Conservation (phyloP, 1,139 yeast species). For the Eremothecium cymbalariae region DNA sequence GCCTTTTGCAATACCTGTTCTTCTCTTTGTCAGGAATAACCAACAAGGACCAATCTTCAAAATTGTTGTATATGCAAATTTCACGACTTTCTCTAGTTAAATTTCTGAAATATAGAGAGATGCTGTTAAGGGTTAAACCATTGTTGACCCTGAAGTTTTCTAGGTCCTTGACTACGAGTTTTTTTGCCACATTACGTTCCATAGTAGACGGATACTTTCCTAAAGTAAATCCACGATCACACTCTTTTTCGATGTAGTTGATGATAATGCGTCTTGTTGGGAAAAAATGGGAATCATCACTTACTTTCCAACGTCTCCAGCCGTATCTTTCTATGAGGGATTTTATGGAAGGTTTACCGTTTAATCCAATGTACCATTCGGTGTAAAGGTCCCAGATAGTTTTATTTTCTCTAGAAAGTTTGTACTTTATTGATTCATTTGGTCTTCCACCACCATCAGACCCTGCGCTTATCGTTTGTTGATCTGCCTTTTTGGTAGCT, state of each 20-base stretch:
- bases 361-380: conserved; percentile 33
- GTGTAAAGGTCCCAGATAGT: conserved; percentile 33
- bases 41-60: conserved; percentile 27
- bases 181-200: conserved; percentile 27
- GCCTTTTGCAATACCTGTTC: conserved; percentile 27
- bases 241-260: conserved; percentile 31
- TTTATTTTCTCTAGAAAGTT: conserved; percentile 31
- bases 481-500: too few species aligned
- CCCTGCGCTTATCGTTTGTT: too few species aligned
- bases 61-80: conserved; percentile 29
- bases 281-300: conserved; percentile 33
- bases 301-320: conserved; percentile 33
- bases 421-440: conserved; percentile 26
- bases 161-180: conserved; percentile 29
- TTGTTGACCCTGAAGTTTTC: conserved; percentile 31
- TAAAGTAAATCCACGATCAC: conserved; percentile 26
- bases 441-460: conserved; percentile 14
- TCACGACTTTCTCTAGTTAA: conserved; percentile 27
- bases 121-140: conserved; percentile 29
- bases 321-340: conserved; percentile 30
- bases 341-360: conserved; percentile 30
- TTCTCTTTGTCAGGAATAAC: conserved; percentile 30
- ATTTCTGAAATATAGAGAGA: conserved; percentile 30
- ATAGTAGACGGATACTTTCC: conserved; percentile 29
- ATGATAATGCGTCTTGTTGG: conserved; percentile 32